Base-by-base conservation (phyloP, 2,329 filamentous ascomycete genomes). In the Pseudogymnoascus sp. region DNA sequence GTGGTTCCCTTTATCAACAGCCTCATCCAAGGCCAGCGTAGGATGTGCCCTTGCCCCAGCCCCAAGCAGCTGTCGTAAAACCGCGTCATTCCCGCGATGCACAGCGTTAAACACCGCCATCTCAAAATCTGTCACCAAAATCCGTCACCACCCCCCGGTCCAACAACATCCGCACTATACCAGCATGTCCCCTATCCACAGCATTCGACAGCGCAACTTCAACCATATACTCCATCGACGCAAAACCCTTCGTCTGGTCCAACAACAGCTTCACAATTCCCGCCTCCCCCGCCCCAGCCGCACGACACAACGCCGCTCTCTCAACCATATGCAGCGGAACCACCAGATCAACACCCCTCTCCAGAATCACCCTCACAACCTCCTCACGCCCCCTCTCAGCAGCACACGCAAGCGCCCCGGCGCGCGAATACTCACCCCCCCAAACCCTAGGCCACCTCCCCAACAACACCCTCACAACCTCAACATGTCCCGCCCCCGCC, bases 381-480 rank as follows among this genome's bases (percentile, higher is more conserved):
- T 16, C 37, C 37, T 38, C 37, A 16, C 16, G 6, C 1, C 37
- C 37, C 7, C 2, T 38, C 3, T 38, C 37, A 14, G 37, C 37
- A 38, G 37, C n/a, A 38, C 7, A 38, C 6, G 37, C 37, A n/a
- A 38, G 37, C 37, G 37, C 37, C n/a, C 37, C 37, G 14, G 37
- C 37, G 14, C 37, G 16, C 6, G 37, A 38, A 38, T 16, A n/a
- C 6, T 38, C n/a, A 38, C 7, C 6, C 6, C n/a, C n/a, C 37
- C 14, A 5, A 10, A 1, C 21, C 4, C 52, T 35, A 4, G 61
- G 52, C 16, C 61, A 55, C 14, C 7, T 19, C 12, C 7, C 11
- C 14, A 63, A 16, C n/a, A 63, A 21, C 11, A 58, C 6, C 6
- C 21, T 21, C 2, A 62, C 62, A 55, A 63, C 23, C 3, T 62